A percentile compares a stretch with the other conserved stretches of the same genome.
Conservation (phyloP, 2,329 filamentous ascomycete genomes). For the Exophiala aquamarina region DNA sequence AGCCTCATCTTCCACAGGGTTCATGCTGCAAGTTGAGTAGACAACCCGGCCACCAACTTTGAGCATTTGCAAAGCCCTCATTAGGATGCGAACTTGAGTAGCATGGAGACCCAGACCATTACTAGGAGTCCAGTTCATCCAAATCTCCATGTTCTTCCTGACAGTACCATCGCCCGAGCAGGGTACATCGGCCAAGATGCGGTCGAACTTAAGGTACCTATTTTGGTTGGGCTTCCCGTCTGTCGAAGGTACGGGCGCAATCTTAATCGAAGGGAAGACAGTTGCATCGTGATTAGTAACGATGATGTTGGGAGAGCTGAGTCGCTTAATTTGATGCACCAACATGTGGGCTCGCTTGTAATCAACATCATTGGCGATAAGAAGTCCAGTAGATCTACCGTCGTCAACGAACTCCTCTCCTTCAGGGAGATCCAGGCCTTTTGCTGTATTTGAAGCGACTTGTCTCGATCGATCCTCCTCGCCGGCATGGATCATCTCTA, state of each 20-base stretch:
- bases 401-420: constrained; percentile 65
- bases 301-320: constrained; percentile 93
- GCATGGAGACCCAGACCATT: constrained; percentile 84
- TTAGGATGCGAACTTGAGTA: constrained; percentile 85
- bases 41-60: constrained; percentile 93
- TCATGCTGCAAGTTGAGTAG: constrained; percentile 99
- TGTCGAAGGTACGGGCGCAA: constrained; percentile 60
- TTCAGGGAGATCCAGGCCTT: constrained; percentile 58
- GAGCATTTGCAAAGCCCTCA: constrained; percentile 90
- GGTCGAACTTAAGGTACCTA: constrained; percentile 91
- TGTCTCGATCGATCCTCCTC: constrained; percentile 83
- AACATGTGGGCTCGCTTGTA: constrained; percentile 97
- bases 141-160: constrained; percentile 89
- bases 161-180: constrained; percentile 94
- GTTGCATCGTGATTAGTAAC: constrained; percentile 98
- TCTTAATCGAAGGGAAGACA: constrained; percentile 86
- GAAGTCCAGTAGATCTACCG: constrained; percentile 83
- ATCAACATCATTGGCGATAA: constrained; percentile 95
- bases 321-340: constrained; percentile 94
- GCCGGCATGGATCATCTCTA: constrained; percentile 90
- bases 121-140: constrained; percentile 90
- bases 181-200: constrained; percentile 92
- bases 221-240: constrained; percentile 56
- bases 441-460: constrained; percentile 63
- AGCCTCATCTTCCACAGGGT: constrained; percentile 95